Conservation (phyloP, 495 filamentous ascomycete genomes). For the Tuber calosporum region DNA sequence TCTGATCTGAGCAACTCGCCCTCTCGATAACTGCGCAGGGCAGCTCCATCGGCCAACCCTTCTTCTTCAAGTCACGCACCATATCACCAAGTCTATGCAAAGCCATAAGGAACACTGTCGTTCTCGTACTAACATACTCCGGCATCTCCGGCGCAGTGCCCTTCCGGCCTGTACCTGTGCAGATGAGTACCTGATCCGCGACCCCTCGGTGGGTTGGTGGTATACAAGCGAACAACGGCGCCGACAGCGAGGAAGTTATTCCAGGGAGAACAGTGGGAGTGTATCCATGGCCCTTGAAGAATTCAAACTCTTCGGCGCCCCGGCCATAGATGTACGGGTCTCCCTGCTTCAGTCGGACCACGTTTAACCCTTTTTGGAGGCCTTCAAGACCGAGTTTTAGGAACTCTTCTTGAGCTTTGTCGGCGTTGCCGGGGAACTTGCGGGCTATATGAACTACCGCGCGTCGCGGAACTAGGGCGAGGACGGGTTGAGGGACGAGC, state of each 20-base stretch:
- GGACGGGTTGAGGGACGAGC: conserved; percentile 78
- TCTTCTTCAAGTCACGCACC: conserved; percentile 53
- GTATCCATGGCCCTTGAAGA: conserved; percentile 67
- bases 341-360: conserved; percentile 88
- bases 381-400: conserved; percentile 69
- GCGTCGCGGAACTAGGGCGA: conserved; percentile 82
- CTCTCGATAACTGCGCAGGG: conserved; percentile 90
- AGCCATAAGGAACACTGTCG: conserved; percentile 94
- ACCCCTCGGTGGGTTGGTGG: conserved; percentile 83
- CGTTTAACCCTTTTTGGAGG: conserved; percentile 63
- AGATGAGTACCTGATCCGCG: conserved; percentile 84
- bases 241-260: conserved; percentile 78
- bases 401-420: conserved; percentile 85
- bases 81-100: conserved; percentile 73
- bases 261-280: conserved; percentile 72
- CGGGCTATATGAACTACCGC: conserved; percentile 86
- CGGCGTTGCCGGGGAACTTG: conserved; percentile 96
- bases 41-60: conserved; percentile 52
- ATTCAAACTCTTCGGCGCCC: conserved; percentile 86
- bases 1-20: conserved; percentile 89
- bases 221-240: conserved; percentile 79
- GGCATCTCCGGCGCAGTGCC: conserved; percentile 76
- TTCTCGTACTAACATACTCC: conserved; percentile 65
- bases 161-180: conserved; percentile 90
- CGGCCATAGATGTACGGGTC: conserved; percentile 95